Base-by-base conservation (phyloP, 805 yeast genomes). In the Scheffersomyces coipomensis region DNA sequence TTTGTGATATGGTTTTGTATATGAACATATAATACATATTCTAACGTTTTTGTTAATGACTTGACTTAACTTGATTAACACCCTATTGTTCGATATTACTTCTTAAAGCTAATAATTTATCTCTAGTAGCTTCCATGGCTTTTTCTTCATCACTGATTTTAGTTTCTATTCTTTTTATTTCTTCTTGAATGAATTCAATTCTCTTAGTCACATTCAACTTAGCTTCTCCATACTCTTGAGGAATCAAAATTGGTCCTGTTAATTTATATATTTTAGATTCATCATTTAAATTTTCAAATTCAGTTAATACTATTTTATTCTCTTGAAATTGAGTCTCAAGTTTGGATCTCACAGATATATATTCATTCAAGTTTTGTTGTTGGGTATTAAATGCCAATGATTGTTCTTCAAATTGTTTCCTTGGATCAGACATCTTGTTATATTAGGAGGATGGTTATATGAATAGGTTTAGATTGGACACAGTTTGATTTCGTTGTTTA, bases 291-390 rank as follows among this genome's bases (percentile, higher is more conserved):
- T 49, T 43, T 21, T 75, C 78, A 52, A 93, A 86, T 63, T 93
- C 99, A 41, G 78, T 82, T 48, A 81, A 73, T 12, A 93, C 99
- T 35, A 93, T 90, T 52, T 81, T 81, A 61, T 90, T 90, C 61
- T 93, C 99, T 62, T 93, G 99, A 51, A 72, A 78, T 64, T 93
- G 99, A 1, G 97, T 87, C 57, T 93, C 99, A 33, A 93, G 75
- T 55, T 83, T 79, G 49, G 91, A 95, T 54, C 98, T 81, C 10
- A 88, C 79, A 4, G 78, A 68, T 26, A 89, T 73, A 31, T 80
- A 67, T 37, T 79, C 84, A 34, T 70, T 66, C 34, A 79, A 58
- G 18, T 64, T 61, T 35, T 61, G 61, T 49, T 79, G 85, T 9
- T 68, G 60, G 29, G 64, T 53, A 48, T 61, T 72, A 71, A 66